Conservation (phyloP, 352 stramenopile species). For the Globisporangium canariense region DNA sequence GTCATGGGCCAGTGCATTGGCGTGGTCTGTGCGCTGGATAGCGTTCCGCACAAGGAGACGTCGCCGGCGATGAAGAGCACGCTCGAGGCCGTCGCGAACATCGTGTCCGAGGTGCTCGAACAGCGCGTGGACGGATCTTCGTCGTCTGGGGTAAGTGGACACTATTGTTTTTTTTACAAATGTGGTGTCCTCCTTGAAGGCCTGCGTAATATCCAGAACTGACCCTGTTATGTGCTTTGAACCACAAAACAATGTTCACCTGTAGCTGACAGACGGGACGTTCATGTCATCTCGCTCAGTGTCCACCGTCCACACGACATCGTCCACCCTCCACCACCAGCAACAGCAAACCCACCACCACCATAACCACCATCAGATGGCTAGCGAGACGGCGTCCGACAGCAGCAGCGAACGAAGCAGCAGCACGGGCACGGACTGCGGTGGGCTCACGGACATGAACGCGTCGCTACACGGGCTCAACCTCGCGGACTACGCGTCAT, state of each 20-base stretch:
- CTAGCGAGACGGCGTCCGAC: conserved; percentile 14
- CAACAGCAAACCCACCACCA: conserved; percentile 2
- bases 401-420: conserved; percentile 19
- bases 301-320: background rate
- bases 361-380: background rate
- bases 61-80: conserved; percentile 60
- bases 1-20: conserved; percentile 63
- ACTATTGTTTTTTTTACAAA: conserved; percentile 3
- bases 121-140: conserved; percentile 41
- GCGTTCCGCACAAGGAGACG: conserved; percentile 39
- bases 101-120: conserved; percentile 80
- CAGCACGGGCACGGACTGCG: conserved; percentile 8
- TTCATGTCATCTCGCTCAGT: conserved; percentile 5
- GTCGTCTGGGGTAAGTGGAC: conserved; percentile 11
- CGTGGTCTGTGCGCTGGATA: conserved; percentile 65
- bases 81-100: conserved; percentile 72
- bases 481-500: conserved; percentile 20
- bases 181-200: conserved; percentile 1
- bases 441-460: conserved; percentile 26
- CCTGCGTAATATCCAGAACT: background rate
- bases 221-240: background rate
- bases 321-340: conserved; percentile 1
- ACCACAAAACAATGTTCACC: background rate
- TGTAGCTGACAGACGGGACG: conserved; percentile 14
- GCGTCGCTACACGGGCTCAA: conserved; percentile 30